These are phyloP conservation scores for Rehmannia glutinosa DNA, from an alignment of 257 asterid genomes.

Conservation along the genomic window DNA sequence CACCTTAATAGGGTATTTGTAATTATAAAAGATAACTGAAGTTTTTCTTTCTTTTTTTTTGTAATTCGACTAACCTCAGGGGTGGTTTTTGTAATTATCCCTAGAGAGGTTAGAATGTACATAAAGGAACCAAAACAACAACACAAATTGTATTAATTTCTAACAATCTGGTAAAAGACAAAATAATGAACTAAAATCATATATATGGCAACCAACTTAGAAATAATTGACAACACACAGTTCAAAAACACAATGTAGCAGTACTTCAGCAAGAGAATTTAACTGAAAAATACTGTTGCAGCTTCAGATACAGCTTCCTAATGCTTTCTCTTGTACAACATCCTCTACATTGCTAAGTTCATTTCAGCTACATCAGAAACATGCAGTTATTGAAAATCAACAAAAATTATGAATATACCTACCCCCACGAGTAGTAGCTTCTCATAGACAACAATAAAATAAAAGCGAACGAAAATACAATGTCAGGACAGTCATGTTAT, in stretches of 20 bases:
- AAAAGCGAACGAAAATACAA: constrained; percentile 3
- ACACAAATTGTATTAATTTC: too few species aligned
- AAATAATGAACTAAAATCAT: background rate
- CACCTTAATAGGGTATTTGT: too few species aligned
- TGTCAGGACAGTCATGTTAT: background rate
- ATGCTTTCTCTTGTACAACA: constrained; percentile 26
- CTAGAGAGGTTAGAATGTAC: too few species aligned
- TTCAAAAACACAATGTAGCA: background rate
- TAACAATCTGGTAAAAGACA: too few species aligned
- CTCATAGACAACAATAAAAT: background rate
- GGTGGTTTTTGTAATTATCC: too few species aligned
- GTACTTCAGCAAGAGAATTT: background rate
- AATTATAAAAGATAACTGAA: too few species aligned
- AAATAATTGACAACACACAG: background rate
- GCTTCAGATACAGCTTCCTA: constrained; percentile 18
- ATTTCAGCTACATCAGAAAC: background rate
- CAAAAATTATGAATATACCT: background rate
- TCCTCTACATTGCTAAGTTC: constrained; percentile 9
- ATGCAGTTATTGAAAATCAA: background rate
- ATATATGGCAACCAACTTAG: background rate
- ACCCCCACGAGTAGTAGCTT: background rate
- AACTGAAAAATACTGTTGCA: background rate
- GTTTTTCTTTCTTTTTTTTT: too few species aligned
- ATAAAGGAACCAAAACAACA: too few species aligned
- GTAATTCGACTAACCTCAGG: too few species aligned